Percentiles rank a stretch among this genome's conserved stretches.
Evolutionary conservation across 177 flowering plant species (phyloP).

Genomic region (Tripterygium wilfordii): DNA sequence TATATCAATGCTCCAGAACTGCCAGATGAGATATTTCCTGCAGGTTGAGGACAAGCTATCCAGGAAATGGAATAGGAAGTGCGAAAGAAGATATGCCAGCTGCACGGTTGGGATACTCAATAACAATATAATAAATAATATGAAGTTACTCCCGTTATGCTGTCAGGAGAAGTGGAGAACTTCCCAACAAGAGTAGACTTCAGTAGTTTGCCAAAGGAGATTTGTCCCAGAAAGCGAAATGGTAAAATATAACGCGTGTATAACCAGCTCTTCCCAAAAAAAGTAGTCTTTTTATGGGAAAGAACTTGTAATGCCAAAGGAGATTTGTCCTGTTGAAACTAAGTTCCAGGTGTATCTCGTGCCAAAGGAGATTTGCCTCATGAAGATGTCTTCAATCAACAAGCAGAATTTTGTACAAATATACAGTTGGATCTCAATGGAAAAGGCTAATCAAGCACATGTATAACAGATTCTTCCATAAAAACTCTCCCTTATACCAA

Average conservation of each 20-base stretch:
- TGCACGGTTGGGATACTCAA: background rate
- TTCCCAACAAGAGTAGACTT: slow-evolving; percentile 11
- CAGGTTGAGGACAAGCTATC: background rate
- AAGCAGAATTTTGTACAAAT: too few species aligned
- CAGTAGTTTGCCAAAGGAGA: slow-evolving; percentile 47
- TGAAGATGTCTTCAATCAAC: too few species aligned
- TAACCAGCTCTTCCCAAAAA: background rate
- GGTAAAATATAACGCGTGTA: background rate
- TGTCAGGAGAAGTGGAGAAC: slow-evolving; percentile 7
- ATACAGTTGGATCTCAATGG: too few species aligned
- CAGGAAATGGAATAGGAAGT: background rate
- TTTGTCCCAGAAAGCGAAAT: slow-evolving; percentile 31
- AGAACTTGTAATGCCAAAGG: slow-evolving; percentile 36
- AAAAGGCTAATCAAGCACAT: too few species aligned
- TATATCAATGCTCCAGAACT: background rate
- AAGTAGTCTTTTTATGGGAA: slow-evolving; percentile 3
- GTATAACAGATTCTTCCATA: too few species aligned
- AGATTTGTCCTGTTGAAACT: slow-evolving; percentile 36
- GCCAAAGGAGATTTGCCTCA: slow-evolving; percentile 15
- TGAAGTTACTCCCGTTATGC: too few species aligned
- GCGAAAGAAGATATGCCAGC: slow-evolving; percentile 11
- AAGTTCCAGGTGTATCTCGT: background rate
- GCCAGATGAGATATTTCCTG: background rate
- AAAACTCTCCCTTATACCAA: background rate
- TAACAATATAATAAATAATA: background rate